A percentile compares a stretch with the other conserved stretches of the same genome.
These are phyloP conservation scores for Ceratobasidium sp. DNA, from an alignment of 1,284 basidiomycete species.

Conservation along the genomic window DNA sequence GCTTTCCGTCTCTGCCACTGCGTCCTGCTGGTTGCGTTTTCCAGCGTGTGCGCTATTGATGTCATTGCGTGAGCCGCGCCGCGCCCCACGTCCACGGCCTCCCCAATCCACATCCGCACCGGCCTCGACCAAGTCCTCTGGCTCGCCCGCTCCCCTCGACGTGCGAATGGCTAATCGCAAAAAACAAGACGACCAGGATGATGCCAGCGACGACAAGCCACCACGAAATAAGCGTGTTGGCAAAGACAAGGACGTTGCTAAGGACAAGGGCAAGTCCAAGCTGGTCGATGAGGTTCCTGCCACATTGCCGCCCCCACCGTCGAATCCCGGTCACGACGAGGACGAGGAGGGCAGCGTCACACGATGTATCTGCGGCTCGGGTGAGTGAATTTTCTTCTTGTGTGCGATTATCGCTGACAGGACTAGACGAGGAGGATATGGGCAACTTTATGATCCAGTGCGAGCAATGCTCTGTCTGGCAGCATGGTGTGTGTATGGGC, in stretches of 20 bases:
- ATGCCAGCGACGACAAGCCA: slow-evolving; percentile 6
- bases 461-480: slow-evolving; percentile 97
- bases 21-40: background rate
- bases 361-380: slow-evolving; percentile 91
- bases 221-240: slow-evolving; percentile 15
- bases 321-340: slow-evolving; percentile 63
- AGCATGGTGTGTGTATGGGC: slow-evolving; percentile 97
- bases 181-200: slow-evolving; percentile 22
- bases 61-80: slow-evolving; percentile 19
- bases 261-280: slow-evolving; percentile 33
- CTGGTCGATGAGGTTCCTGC: slow-evolving; percentile 17
- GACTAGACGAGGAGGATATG: slow-evolving; percentile 78
- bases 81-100: background rate
- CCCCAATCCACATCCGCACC: slow-evolving; percentile 14
- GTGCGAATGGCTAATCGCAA: slow-evolving; percentile 21
- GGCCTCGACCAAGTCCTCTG: slow-evolving; percentile 26
- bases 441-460: slow-evolving; percentile 94
- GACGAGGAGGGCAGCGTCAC: slow-evolving; percentile 80
- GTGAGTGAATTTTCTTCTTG: slow-evolving; percentile 65
- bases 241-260: background rate
- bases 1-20: background rate
- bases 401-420: slow-evolving; percentile 35
- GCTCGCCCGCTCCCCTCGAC: slow-evolving; percentile 11
- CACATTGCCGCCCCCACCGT: slow-evolving; percentile 13
- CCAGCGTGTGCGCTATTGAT: background rate